These are phyloP conservation scores for Pseudozyma sp. DNA, from an alignment of 1,284 basidiomycete genomes.

Conservation along the genomic window DNA sequence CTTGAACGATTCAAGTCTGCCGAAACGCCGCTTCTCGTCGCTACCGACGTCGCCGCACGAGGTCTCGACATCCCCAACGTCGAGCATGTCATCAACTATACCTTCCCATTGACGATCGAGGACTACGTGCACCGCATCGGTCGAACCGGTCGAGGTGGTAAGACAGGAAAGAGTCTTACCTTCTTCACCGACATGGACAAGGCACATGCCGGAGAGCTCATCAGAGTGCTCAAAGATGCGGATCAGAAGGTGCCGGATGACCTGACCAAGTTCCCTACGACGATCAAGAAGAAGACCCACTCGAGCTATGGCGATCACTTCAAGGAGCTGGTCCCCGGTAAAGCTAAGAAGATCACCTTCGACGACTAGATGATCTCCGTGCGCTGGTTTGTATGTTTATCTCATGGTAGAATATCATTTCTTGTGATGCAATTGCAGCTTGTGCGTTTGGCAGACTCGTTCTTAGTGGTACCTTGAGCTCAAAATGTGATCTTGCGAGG, in stretches of 20 bases:
- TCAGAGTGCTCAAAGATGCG: conserved; percentile 88
- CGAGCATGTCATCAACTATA: conserved; percentile 79
- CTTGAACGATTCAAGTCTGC: conserved; percentile 91
- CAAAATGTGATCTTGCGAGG: neutral
- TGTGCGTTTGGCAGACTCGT: too few relatives aligned
- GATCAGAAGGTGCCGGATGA: conserved; percentile 79
- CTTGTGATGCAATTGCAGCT: too few relatives aligned
- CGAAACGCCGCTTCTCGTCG: conserved; percentile 85
- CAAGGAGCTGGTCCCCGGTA: conserved; percentile 74
- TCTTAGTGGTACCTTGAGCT: too few relatives aligned
- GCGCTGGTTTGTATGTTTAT: neutral
- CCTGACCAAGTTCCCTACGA: conserved; percentile 87
- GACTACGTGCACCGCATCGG: conserved; percentile 98
- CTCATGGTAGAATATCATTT: too few relatives aligned
- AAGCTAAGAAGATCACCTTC: conserved; percentile 74
- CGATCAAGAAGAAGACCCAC: conserved; percentile 95
- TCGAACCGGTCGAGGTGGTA: conserved; percentile 91
- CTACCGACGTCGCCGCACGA: conserved; percentile 96
- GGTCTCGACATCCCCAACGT: conserved; percentile 98
- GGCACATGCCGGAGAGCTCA: conserved; percentile 91
- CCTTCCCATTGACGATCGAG: conserved; percentile 81
- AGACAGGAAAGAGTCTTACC: conserved; percentile 90
- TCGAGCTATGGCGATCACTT: conserved; percentile 72
- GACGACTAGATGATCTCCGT: conserved; percentile 29
- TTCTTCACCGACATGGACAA: conserved; percentile 80